phyloP scores from a whole-genome alignment of 192 early-diverging fungal species.

The Lobulomyces angularis region DNA sequence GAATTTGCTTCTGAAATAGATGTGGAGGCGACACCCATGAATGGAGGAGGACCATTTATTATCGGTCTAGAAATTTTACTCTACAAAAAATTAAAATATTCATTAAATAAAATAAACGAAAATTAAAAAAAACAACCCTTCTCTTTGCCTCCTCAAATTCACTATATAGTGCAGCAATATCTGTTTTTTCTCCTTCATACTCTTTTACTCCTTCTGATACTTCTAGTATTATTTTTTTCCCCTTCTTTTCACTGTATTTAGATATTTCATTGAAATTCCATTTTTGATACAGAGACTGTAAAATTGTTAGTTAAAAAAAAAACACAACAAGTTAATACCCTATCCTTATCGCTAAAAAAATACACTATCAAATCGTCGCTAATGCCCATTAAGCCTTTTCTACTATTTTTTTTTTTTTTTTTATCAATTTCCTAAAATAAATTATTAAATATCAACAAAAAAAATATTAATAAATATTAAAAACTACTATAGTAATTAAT shows the following conservation, averaged over 20 bases:
- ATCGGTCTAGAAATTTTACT: conserved; percentile 26
- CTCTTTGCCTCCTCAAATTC: conserved; percentile 19
- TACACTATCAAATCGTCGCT: conserved; percentile 31
- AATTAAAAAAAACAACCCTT: conserved; percentile 11
- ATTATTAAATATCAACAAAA: too few species aligned
- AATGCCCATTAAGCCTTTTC: conserved; percentile 28
- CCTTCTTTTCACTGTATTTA: conserved; percentile 31
- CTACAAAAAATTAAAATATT: conserved; percentile 6
- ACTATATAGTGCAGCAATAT: conserved; percentile 17
- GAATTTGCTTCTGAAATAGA: conserved; percentile 4
- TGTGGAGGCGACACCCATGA: conserved; percentile 11
- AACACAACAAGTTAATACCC: too few species aligned
- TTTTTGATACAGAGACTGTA: conserved; percentile 18
- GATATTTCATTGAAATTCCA: conserved; percentile 23
- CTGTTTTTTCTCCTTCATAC: conserved; percentile 37
- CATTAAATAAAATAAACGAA: not conserved
- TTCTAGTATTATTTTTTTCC: conserved; percentile 32
- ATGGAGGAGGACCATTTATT: conserved; percentile 15
- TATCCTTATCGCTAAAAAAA: conserved; percentile 23
- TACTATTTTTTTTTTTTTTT: conserved; percentile 43
- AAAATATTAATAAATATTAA: too few species aligned
- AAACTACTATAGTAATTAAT: too few species aligned
- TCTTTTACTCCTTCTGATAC: conserved; percentile 25
- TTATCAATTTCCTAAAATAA: conserved; percentile 28
- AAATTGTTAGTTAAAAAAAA: not conserved